Percentiles rank a stretch among this genome's conserved stretches.
These are phyloP conservation scores for Colletotrichum siamense DNA, from an alignment of 2,329 filamentous ascomycete species.

Conservation along the genomic window DNA sequence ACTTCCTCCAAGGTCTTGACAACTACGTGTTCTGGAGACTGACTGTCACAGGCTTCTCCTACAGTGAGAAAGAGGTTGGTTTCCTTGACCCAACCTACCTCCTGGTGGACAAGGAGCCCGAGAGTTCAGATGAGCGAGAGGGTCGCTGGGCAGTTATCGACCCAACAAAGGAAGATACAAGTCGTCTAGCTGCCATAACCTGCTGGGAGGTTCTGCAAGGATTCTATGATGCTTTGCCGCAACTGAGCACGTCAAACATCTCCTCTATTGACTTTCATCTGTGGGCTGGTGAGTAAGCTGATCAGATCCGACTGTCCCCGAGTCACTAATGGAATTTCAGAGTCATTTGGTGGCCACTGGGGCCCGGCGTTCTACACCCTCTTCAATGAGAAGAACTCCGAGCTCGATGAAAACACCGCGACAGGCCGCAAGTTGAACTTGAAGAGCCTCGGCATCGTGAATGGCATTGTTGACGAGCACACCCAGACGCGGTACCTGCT, in stretches of 20 bases:
- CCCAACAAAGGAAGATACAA: neutral
- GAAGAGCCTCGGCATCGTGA: constrained; percentile 26
- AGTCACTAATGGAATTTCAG: neutral
- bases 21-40: rapidly evolving
- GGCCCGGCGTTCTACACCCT: neutral
- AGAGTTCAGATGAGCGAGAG: neutral
- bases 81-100: neutral
- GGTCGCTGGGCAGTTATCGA: constrained; percentile 1
- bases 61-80: constrained; percentile 1
- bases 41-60: neutral
- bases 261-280: neutral
- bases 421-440: neutral
- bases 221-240: neutral
- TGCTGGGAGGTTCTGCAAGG: constrained; percentile 7
- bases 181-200: neutral
- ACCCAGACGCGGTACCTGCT: neutral
- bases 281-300: neutral
- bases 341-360: neutral
- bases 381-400: neutral
- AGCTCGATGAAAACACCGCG: neutral
- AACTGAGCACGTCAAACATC: neutral
- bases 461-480: constrained; percentile 27
- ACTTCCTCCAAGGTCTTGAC: rapidly evolving
- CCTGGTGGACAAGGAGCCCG: neutral
- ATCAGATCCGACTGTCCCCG: neutral